A percentile compares a stretch with the other conserved stretches of the same genome.
phyloP scores from a whole-genome alignment of 2,329 filamentous ascomycete genomes.

The Ophiostoma piceae region DNA sequence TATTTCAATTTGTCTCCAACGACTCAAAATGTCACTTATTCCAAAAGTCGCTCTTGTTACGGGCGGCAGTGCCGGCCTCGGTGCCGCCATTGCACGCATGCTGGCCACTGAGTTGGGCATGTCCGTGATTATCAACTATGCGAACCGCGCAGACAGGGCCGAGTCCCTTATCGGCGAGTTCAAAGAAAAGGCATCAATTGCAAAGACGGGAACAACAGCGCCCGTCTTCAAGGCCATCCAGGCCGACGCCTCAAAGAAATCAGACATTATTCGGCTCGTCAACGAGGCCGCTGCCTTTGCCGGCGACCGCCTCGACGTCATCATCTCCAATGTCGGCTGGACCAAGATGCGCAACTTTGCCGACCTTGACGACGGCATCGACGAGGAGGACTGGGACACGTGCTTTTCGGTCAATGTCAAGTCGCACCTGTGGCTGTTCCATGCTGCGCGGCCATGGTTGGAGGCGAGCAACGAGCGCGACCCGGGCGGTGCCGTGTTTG shows the following conservation, averaged over 20 bases:
- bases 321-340: slow-evolving; percentile 65
- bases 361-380: slow-evolving; percentile 38
- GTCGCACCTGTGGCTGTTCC: slow-evolving; percentile 15
- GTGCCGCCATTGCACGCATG: background rate
- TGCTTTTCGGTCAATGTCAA: background rate
- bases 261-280: background rate
- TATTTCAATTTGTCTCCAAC: no score
- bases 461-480: slow-evolving; percentile 44
- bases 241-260: background rate
- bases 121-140: slow-evolving; percentile 6
- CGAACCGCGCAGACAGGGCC: background rate
- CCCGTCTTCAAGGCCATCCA: background rate
- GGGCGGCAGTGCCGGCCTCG: background rate
- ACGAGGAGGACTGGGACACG: slow-evolving; percentile 55
- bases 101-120: background rate
- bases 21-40: background rate
- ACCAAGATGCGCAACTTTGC: slow-evolving; percentile 43
- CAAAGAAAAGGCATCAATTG: background rate
- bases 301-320: background rate
- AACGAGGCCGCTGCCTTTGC: background rate
- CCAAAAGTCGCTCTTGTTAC: background rate
- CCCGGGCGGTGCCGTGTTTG: slow-evolving; percentile 46
- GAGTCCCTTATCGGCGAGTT: background rate
- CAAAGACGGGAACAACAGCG: background rate
- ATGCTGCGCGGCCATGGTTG: slow-evolving; percentile 46